Conservation (phyloP, 352 stramenopile genomes). For the Phytophthora nicotianae region DNA sequence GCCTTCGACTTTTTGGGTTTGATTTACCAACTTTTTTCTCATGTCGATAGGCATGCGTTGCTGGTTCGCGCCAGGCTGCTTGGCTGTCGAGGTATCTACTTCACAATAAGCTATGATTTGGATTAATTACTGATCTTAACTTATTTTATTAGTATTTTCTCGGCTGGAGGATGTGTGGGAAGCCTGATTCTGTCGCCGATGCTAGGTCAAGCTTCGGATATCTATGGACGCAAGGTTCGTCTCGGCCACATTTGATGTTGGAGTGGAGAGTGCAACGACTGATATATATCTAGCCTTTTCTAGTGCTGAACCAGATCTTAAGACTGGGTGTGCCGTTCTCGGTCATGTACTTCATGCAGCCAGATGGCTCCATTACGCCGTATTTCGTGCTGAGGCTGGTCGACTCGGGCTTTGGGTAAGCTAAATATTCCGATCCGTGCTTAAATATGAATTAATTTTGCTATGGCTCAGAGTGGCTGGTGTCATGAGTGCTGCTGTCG, state of each 20-base stretch:
- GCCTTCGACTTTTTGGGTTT: neutral
- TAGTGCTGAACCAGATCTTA: constrained; percentile 65
- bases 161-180: constrained; percentile 52
- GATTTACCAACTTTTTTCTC: neutral
- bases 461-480: constrained; percentile 48
- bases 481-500: constrained; percentile 61
- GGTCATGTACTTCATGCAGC: constrained; percentile 73
- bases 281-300: constrained; percentile 41
- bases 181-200: constrained; percentile 71
- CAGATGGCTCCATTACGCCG: constrained; percentile 54
- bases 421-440: neutral
- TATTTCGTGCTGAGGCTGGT: constrained; percentile 69
- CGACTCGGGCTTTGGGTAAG: constrained; percentile 61
- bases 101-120: too few species aligned
- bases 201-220: constrained; percentile 68
- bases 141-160: constrained; percentile 50
- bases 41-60: constrained; percentile 45
- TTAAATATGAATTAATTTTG: neutral
- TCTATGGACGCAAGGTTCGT: constrained; percentile 72
- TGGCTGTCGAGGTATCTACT: constrained; percentile 63
- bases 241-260: neutral
- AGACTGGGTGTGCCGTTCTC: constrained; percentile 66
- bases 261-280: neutral
- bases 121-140: neutral
- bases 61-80: constrained; percentile 64